Percentiles rank a stretch among this genome's conserved stretches.
Evolutionary conservation across 352 stramenopile species (phyloP).

Genomic region (Globisporangium polare): DNA sequence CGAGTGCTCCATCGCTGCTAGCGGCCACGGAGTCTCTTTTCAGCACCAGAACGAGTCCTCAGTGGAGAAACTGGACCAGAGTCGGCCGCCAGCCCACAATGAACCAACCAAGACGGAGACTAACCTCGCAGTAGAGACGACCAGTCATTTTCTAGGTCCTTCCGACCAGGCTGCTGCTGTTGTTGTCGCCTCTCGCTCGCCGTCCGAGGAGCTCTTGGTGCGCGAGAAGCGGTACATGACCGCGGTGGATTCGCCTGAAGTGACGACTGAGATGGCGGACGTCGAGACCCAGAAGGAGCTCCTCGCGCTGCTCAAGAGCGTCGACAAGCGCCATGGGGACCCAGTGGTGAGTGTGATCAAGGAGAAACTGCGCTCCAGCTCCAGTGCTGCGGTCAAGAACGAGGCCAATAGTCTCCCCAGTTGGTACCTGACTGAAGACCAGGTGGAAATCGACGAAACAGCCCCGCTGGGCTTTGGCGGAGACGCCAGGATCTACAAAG

Average conservation of each 20-base stretch:
- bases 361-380: constrained; percentile 5
- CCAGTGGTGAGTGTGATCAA: constrained; percentile 8
- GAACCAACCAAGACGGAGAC: no score
- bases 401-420: background rate
- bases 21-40: background rate
- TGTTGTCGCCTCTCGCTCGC: no score
- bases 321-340: background rate
- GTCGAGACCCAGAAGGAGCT: constrained; percentile 11
- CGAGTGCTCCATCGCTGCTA: background rate
- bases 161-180: no score
- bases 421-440: background rate
- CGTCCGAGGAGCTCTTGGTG: background rate
- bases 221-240: constrained; percentile 2
- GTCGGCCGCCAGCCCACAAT: background rate
- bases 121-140: no score
- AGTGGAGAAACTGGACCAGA: background rate
- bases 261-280: constrained; percentile 2
- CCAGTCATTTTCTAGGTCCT: no score
- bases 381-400: background rate
- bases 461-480: background rate
- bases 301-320: constrained; percentile 11
- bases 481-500: background rate
- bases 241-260: constrained; percentile 4
- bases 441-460: background rate
- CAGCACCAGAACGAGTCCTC: background rate